Conservation (phyloP, 495 filamentous ascomycete genomes). For the Aspergillus diversus region DNA sequence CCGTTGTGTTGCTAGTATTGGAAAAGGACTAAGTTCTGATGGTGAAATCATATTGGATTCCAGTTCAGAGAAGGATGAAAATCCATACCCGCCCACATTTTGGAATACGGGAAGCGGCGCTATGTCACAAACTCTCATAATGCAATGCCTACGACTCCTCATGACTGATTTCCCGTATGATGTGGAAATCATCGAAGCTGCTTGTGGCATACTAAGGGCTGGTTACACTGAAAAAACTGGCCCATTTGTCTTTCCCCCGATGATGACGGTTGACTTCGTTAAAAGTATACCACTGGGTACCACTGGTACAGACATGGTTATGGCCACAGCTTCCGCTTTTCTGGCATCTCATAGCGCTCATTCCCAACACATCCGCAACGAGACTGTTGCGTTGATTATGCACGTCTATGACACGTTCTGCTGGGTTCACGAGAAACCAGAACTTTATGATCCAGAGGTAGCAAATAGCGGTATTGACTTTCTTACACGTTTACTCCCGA, state of each 20-base stretch:
- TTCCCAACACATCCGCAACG: slow-evolving; percentile 48
- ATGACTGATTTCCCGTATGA: slow-evolving; percentile 61
- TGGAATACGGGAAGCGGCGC: slow-evolving; percentile 63
- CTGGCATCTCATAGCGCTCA: slow-evolving; percentile 63
- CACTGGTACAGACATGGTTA: slow-evolving; percentile 70
- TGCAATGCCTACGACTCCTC: slow-evolving; percentile 50
- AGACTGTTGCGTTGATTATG: slow-evolving; percentile 59
- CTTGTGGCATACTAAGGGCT: slow-evolving; percentile 73
- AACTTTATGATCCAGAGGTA: slow-evolving; percentile 72
- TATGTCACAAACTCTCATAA: slow-evolving; percentile 60
- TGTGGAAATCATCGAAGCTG: slow-evolving; percentile 72
- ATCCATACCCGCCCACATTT: slow-evolving; percentile 51
- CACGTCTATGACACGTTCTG: slow-evolving; percentile 70
- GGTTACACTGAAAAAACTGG: slow-evolving; percentile 80
- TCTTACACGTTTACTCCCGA: slow-evolving; percentile 65
- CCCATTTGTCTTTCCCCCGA: slow-evolving; percentile 75
- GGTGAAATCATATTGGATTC: slow-evolving; percentile 71
- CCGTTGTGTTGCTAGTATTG: slow-evolving; percentile 75
- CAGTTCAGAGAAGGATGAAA: slow-evolving; percentile 45
- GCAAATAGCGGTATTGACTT: slow-evolving; percentile 77
- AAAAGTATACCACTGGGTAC: slow-evolving; percentile 62
- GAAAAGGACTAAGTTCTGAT: slow-evolving; percentile 75
- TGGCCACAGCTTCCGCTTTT: slow-evolving; percentile 78
- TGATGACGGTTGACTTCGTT: slow-evolving; percentile 72
- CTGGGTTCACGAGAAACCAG: slow-evolving; percentile 58